Evolutionary conservation across 768 basidiomycete genomes (phyloP), one percentile per base, ranked within the genome.

Genomic region (Boletellus ananas): DNA sequence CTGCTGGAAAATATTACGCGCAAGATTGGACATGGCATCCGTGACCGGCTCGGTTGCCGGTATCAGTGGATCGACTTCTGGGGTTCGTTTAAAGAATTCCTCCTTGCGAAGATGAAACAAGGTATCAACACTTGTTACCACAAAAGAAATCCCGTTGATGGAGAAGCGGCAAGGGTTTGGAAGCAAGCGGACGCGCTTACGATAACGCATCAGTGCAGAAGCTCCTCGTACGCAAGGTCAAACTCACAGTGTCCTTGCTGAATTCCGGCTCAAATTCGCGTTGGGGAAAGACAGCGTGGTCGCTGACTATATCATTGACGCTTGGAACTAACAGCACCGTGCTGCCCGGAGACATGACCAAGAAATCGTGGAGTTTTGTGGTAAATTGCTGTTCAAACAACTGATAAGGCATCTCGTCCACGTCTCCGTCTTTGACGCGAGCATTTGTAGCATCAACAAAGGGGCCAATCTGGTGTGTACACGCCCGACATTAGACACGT

Each of bases 31-130:
- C 86, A 97, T 92, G 0, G 79, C 63, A 61, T 98, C 94, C n/a
- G 67, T 70, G 13, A 73, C 71, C 7, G 72, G 61, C 25, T 81
- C 77, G 45, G 79, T 76, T 4, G 70, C 50, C 4, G 69, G 60
- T 4, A 64, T 54, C 10, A 77, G 58, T 1, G 85, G 65, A 34
- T 82, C 80, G 2, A 80, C 72, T 50, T 87, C 89, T 46, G 79
- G 74, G 2, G 82, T 84, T 23, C 79, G 76, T 63, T 81, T 85
- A 54, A 85, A 71, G 50, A 83, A 81, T 64, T 95, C 90, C 56
- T 95, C 88, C 58, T 85, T 90, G 44, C 84, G 80, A 1, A 98
- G 75, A 63, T 96, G 93, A 71, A 94, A 95, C 18, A 98, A 70
- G 0, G 85, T 79, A 65, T 99, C 96, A 21, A 91, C 82, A 54